Percentiles rank a stretch among this genome's conserved stretches.
These are phyloP conservation scores for Macrotyloma uniflorum DNA, from an alignment of 306 rosid species.

Conservation along the genomic window DNA sequence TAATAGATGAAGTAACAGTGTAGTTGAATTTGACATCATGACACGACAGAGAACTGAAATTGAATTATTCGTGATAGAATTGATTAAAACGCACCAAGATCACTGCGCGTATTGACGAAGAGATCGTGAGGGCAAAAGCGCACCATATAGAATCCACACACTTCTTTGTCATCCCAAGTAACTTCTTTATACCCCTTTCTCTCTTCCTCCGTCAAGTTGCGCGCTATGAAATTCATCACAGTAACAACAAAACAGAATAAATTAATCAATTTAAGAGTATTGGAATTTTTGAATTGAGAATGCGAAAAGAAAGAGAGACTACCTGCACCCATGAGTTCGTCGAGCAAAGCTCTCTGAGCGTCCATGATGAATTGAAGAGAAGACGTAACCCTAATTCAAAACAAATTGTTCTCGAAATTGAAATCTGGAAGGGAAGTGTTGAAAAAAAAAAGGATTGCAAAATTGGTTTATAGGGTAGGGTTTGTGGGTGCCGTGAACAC, in stretches of 20 bases:
- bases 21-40: neutral
- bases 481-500: neutral
- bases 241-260: neutral
- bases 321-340: constrained; percentile 99
- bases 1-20: neutral
- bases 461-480: constrained; percentile 29
- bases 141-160: constrained; percentile 90
- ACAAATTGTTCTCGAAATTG: neutral
- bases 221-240: constrained; percentile 52
- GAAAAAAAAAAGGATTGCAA: constrained; percentile 1
- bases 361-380: constrained; percentile 57
- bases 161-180: constrained; percentile 92
- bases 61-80: neutral
- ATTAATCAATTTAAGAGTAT: neutral
- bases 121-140: constrained; percentile 99
- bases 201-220: constrained; percentile 95
- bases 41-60: neutral
- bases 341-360: constrained; percentile 98
- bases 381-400: constrained; percentile 25
- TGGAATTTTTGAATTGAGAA: neutral
- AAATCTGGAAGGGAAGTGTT: neutral
- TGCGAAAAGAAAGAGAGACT: neutral
- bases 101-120: constrained; percentile 94
- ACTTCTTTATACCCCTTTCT: constrained; percentile 85
- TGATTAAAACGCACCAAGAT: constrained; percentile 69